phyloP scores from a whole-genome alignment of 1,139 yeast species.

The Meyerozyma sp. region DNA sequence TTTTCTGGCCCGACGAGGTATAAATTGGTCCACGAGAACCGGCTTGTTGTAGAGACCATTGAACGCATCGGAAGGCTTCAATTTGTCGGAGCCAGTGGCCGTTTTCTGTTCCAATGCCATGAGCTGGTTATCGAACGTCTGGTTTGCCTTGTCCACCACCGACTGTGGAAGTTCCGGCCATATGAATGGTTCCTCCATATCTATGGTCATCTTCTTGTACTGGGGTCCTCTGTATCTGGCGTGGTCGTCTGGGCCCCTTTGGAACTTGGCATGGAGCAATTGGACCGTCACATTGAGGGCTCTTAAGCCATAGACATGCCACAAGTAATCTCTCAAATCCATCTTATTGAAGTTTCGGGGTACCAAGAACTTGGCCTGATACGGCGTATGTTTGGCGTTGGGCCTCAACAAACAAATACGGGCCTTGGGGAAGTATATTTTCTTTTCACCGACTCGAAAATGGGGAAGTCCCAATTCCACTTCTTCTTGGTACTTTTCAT shows the following conservation, averaged over 20 bases:
- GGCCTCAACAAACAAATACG: conserved; percentile 76
- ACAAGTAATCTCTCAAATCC: conserved; percentile 86
- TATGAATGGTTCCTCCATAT: conserved; percentile 86
- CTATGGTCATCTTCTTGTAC: conserved; percentile 90
- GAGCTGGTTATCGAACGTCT: conserved; percentile 21
- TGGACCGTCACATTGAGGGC: conserved; percentile 87
- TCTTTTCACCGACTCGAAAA: conserved; percentile 69
- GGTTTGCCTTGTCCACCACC: conserved; percentile 18
- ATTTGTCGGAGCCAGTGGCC: conserved; percentile 59
- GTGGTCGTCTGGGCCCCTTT: conserved; percentile 53
- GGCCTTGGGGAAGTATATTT: conserved; percentile 79
- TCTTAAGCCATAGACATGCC: conserved; percentile 80
- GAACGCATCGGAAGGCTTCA: conserved; percentile 66
- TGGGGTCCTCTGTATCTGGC: conserved; percentile 79
- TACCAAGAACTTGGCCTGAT: conserved; percentile 89
- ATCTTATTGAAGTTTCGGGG: conserved; percentile 87
- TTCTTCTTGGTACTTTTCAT: conserved; percentile 45
- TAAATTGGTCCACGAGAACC: conserved; percentile 65
- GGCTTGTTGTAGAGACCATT: conserved; percentile 75
- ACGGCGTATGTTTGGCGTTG: conserved; percentile 91
- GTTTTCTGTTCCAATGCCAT: conserved; percentile 23
- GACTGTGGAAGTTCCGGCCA: conserved; percentile 71
- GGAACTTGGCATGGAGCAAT: conserved; percentile 67
- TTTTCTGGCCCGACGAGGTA: conserved; percentile 48
- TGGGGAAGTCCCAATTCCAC: conserved; percentile 68